Base-by-base conservation (phyloP, 176 grass and related monocot species). In the Poa annua region DNA sequence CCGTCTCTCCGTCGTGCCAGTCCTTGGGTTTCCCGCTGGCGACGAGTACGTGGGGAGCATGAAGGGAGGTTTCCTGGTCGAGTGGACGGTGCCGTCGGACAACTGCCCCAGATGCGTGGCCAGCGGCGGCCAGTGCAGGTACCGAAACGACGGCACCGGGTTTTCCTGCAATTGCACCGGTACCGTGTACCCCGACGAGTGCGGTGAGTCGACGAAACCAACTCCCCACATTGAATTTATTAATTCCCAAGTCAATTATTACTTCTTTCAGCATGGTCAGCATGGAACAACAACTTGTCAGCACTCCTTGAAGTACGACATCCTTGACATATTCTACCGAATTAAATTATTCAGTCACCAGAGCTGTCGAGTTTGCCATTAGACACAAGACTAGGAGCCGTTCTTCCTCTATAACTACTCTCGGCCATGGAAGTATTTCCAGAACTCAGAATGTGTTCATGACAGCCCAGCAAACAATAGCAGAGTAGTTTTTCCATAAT, bases 381-480 rank as follows among this genome's bases (percentile, higher is more conserved):
- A 94, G 92, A 56, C 0, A 8, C 42, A 7, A 6, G 91, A 91
- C 47, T 61, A 34, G 65, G 69, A 85, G 44, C 80, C 89, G 0
- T 21, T 88, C 59, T 94, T 90, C 56, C 51, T 90, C 50, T 83
- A 36, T 50, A 12, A 80, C 22, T 90, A 88, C 79, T 9, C 3
- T 0, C 44, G 7, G 71, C 29, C 51, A 0, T 1, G 0, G 4
- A 15, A 25, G n/a, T 22, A 59, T 59, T 59, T 7, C 12, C n/a
- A 60, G 10, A 25, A 60, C 56, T 25, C 0, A 11, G 56, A 60
- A 12, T 25, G 22, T 22, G 7, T 24, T 25, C 21, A 25, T 60
- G 56, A 60, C 25, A 60, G 25, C 24, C n/a, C 20, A 8, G 54
- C 22, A 24, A 60, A 60, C 8, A 25, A 21, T 60, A 60, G 8